Evolutionary conservation across 208 protist genomes (phyloP), one percentile per base, ranked within the genome.

Genomic region (Wallacemonas sp.): DNA sequence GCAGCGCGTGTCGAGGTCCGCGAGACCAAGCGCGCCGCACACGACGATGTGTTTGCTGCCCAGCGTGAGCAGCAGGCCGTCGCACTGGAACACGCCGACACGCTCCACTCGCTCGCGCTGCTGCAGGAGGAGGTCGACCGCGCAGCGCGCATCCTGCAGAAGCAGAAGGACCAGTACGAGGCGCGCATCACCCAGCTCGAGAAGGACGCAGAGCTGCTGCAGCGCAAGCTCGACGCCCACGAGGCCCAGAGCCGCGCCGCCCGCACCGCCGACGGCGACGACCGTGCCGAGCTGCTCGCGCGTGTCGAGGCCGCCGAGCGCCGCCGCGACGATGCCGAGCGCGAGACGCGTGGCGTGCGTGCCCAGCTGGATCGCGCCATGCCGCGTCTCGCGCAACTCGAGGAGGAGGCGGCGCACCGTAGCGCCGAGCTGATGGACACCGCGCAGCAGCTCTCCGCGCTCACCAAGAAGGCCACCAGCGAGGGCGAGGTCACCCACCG

Each of bases 351-450:
- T 27, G 61, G 61, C 1, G 66, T 85, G 14, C 68, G 85, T 24
- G 60, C 72, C 30, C 72, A 74, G 60, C 74, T 92, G 2, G 72
- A 78, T 23, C 79, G 68, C 32, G 79, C 73, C 1, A 41, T 87
- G 58, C 78, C 81, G 0, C 72, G 81, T 14, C 74, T 91, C 4
- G 72, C 80, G 39, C 74, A 78, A 44, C 74, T 86, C 16, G 81
- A 92, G 69, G 57, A 77, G 19, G 85, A 85, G 21, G 70, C 71
- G 19, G 77, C 75, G n/a, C 32, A 61, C 48, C 80, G 70, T 49
- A 80, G 73, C 3, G 80, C 82, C 12, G 74, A 87, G 60, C 73
- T 88, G 26, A 70, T 85, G 58, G 86, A 89, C 36, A 76, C 82
- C 23, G 76, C 74, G 17, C 82, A 85, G 72, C 77, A 86, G 64